Conservation (phyloP, 2,329 filamentous ascomycete genomes). For the Talaromyces amestolkiae region DNA sequence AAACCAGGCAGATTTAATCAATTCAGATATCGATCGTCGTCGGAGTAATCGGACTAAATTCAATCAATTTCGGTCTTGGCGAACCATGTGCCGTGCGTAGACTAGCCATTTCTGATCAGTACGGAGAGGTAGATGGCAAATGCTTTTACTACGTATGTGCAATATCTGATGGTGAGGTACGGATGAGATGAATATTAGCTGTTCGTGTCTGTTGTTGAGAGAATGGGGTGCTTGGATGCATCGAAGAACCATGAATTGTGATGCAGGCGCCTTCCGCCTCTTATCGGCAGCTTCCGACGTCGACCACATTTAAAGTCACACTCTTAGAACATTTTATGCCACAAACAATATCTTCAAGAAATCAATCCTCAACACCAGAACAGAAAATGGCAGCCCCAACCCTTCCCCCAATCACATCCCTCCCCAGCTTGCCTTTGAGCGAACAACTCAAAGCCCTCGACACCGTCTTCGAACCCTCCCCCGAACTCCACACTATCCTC, state of each 20-base stretch:
- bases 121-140: too few species aligned
- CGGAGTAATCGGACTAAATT: neutral
- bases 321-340: neutral
- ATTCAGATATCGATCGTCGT: neutral
- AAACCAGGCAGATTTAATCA: neutral
- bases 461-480: conserved; percentile 79
- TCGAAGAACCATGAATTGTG: neutral
- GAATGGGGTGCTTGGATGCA: neutral
- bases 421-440: conserved; percentile 57
- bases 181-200: neutral
- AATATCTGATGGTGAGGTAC: too few species aligned
- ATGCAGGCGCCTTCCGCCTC: conserved; percentile 6
- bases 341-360: neutral
- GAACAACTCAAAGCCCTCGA: conserved; percentile 62
- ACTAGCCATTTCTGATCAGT: too few species aligned
- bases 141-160: too few species aligned
- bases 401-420: conserved; percentile 58
- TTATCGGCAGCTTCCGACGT: conserved; percentile 14
- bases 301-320: neutral
- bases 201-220: neutral
- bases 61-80: neutral
- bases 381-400: conserved; percentile 16
- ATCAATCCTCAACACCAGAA: neutral
- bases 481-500: conserved; percentile 69
- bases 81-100: neutral